Conservation (phyloP, 176 grass and related monocot genomes). For the Phoenix roebelenii region DNA sequence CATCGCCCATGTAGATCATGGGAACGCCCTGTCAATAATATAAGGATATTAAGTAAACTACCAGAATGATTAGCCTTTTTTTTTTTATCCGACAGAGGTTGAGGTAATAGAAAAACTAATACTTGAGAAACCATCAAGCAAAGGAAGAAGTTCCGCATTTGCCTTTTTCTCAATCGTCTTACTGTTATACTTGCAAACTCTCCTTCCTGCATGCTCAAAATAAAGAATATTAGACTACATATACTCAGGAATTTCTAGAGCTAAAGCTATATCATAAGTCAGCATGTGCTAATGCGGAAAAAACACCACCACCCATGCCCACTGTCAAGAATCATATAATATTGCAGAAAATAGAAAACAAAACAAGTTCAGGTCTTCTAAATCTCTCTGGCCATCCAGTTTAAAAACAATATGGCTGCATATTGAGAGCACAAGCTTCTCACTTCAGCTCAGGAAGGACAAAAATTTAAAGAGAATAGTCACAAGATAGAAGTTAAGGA, state of each 20-base stretch:
- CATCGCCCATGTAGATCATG: constrained; percentile 95
- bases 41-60: neutral
- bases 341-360: too few relatives aligned
- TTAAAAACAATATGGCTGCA: too few relatives aligned
- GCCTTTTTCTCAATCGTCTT: constrained; percentile 84
- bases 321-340: too few relatives aligned
- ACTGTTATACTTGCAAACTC: constrained; percentile 57
- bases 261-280: neutral
- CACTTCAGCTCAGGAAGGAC: neutral
- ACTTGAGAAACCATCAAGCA: constrained; percentile 98
- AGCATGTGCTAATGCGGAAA: too few relatives aligned
- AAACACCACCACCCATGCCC: too few relatives aligned
- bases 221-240: constrained; percentile 10
- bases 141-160: constrained; percentile 88
- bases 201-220: constrained; percentile 68
- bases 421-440: too few relatives aligned
- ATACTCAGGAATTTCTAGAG: constrained; percentile 8
- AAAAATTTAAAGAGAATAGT: neutral
- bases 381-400: too few relatives aligned
- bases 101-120: neutral
- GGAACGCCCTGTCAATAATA: constrained; percentile 71
- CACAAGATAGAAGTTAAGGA: neutral
- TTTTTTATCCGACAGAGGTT: too few relatives aligned
- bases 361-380: too few relatives aligned
- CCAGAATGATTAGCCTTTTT: too few relatives aligned